Percentiles rank a stretch among this genome's conserved stretches.
phyloP scores from a whole-genome alignment of 2,329 filamentous ascomycete species.

The Scytalidium lignicola region DNA sequence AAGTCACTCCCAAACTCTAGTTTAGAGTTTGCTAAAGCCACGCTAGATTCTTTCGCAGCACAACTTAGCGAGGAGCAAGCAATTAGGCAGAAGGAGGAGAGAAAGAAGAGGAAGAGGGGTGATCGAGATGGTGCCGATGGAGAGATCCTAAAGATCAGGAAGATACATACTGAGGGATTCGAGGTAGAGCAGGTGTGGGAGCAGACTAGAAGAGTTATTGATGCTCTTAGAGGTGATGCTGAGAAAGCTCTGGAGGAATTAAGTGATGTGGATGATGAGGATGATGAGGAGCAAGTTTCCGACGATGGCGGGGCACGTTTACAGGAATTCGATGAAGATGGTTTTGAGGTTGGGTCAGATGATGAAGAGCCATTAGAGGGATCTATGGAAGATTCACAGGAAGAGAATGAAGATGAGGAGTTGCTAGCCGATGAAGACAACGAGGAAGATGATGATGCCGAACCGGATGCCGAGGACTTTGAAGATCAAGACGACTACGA shows the following conservation, averaged over 20 bases:
- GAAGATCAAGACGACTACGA: conserved; percentile 37
- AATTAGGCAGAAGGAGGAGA: conserved; percentile 59
- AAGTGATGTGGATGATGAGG: conserved; percentile 17
- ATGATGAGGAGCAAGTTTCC: conserved; percentile 28
- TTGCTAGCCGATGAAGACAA: conserved; percentile 29
- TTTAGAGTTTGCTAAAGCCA: conserved; percentile 71
- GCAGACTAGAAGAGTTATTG: conserved; percentile 79
- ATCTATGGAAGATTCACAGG: conserved; percentile 27
- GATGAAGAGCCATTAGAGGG: conserved; percentile 28
- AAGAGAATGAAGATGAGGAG: conserved; percentile 22
- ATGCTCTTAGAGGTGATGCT: conserved; percentile 52
- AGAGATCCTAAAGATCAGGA: conserved; percentile 66
- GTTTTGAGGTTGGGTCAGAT: conserved; percentile 30
- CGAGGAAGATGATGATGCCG: conserved; percentile 29
- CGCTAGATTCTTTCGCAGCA: conserved; percentile 71
- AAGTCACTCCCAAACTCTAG: conserved; percentile 62
- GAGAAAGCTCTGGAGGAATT: conserved; percentile 39
- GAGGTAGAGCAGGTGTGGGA: conserved; percentile 89
- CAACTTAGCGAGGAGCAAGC: conserved; percentile 70
- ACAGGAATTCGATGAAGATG: conserved; percentile 34
- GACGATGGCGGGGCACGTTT: conserved; percentile 30
- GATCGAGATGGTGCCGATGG: conserved; percentile 40
- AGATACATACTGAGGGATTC: conserved; percentile 82
- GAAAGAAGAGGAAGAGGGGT: conserved; percentile 72
- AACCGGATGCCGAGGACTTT: conserved; percentile 31